Evolutionary conservation across 352 stramenopile genomes (phyloP).

Genomic region (Globisporangium irregulare): DNA sequence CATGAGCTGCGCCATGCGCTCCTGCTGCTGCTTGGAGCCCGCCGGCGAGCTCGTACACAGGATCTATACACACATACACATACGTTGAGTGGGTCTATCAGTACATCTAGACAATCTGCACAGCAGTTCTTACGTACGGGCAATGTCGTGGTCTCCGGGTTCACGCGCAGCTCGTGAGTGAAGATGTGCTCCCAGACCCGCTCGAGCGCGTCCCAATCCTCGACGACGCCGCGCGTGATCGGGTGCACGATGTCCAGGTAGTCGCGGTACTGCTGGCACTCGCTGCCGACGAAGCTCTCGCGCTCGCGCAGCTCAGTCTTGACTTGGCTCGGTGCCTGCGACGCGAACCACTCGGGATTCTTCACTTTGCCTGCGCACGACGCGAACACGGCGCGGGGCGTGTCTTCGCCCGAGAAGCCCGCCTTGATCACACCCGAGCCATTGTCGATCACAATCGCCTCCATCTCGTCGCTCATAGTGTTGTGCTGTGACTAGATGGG

Average conservation of each 20-base stretch:
- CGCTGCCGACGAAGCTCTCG: conserved; percentile 61
- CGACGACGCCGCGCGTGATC: conserved; percentile 71
- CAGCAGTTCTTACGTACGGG: conserved; percentile 18
- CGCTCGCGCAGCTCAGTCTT: conserved; percentile 70
- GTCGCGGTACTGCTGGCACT: conserved; percentile 69
- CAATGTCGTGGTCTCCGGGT: conserved; percentile 67
- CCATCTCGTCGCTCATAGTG: conserved; percentile 29
- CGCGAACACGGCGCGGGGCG: conserved; percentile 68
- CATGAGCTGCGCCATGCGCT: conserved; percentile 82
- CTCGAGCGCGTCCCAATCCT: conserved; percentile 86
- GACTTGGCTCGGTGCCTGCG: conserved; percentile 42
- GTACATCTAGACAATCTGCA: not conserved
- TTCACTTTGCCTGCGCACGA: conserved; percentile 65
- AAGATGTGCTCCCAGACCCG: conserved; percentile 86
- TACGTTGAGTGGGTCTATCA: not conserved
- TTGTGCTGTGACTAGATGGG: not conserved
- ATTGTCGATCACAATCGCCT: conserved; percentile 87
- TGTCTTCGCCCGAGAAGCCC: conserved; percentile 84
- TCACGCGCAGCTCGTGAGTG: conserved; percentile 67
- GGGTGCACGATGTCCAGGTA: conserved; percentile 68
- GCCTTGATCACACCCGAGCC: conserved; percentile 80
- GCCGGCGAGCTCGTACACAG: conserved; percentile 63
- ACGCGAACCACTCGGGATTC: conserved; percentile 79
- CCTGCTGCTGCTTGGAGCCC: conserved; percentile 63
- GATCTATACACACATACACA: conserved; percentile 36